A percentile compares a stretch with the other conserved stretches of the same genome.
phyloP scores from a whole-genome alignment of 805 yeast species.

The Candida dendrica region DNA sequence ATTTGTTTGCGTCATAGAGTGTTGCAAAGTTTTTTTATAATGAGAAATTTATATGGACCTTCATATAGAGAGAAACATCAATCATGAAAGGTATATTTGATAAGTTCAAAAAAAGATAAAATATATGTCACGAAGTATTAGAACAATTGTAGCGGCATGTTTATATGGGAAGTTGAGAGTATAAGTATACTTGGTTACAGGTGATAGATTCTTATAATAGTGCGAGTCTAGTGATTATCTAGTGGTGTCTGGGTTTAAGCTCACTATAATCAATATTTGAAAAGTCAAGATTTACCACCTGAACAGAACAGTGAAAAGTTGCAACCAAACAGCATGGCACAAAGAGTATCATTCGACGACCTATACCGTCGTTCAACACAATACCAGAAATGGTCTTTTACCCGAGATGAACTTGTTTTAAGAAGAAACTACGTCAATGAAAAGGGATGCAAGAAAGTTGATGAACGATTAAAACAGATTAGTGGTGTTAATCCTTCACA shows the following conservation, averaged over 20 bases:
- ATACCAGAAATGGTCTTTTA: slow-evolving; percentile 80
- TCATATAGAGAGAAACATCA: slow-evolving; percentile 3
- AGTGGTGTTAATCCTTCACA: slow-evolving; percentile 24
- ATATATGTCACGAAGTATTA: slow-evolving; percentile 4
- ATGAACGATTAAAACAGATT: slow-evolving; percentile 25
- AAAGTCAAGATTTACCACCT: too few species aligned
- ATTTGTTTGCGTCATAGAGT: slow-evolving; percentile 1
- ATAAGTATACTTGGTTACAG: too few species aligned
- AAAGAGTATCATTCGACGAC: slow-evolving; percentile 68
- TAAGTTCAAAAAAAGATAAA: slow-evolving; percentile 2
- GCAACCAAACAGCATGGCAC: slow-evolving; percentile 5
- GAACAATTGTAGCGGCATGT: neutral
- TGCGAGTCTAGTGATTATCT: too few species aligned
- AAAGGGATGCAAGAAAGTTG: slow-evolving; percentile 35
- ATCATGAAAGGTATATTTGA: slow-evolving; percentile 1
- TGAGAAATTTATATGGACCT: neutral
- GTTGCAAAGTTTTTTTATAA: neutral
- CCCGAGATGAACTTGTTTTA: slow-evolving; percentile 45
- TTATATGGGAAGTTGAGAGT: too few species aligned
- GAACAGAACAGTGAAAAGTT: neutral
- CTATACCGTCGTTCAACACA: slow-evolving; percentile 83
- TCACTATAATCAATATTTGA: too few species aligned
- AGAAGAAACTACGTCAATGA: slow-evolving; percentile 45
- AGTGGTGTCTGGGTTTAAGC: too few species aligned
- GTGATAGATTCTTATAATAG: too few species aligned